Base-by-base conservation (phyloP, 352 stramenopile species). In the Globisporangium carolinianum region DNA sequence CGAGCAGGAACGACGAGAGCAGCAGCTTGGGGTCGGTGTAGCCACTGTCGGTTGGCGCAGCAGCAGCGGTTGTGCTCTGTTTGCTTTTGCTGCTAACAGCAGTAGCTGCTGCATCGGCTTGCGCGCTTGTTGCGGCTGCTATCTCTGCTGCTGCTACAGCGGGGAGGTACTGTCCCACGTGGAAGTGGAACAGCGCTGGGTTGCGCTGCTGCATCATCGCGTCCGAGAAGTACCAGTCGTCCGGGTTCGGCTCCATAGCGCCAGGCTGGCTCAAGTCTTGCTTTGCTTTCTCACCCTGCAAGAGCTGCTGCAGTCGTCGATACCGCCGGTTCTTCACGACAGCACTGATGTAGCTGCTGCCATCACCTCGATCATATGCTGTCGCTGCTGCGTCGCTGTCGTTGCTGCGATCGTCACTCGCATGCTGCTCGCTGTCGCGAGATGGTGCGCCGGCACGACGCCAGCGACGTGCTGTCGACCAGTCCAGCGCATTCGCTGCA, bases 181-280 rank as follows among this genome's bases (percentile, higher is more conserved):
- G 79, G 54, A 94, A 83, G 62, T 94, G 80, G 54, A 87, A 94
- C n/a, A 94, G 61, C 53, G 80, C 82, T 1, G 84, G 84, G 58
- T 68, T 87, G 37, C 84, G 80, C 58, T 86, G 73, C 66, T 94
- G 79, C 79, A 94, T 94, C 63, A 75, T 79, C 24, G 72, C 71
- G 60, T 92, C 82, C 8, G 82, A 92, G 58, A 94, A 94, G 63
- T 87, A 94, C 45, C 58, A 65, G 58, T 84, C 72, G 17, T 65
- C 61, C 6, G 64, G 61, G 36, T 62, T 58, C n/a, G 18, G 18
- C 43, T 55, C 50, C 41, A 52, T 51, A 14, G 55, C 51, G 0
- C 51, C 53, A 1, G 58, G 51, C 39, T 55, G 58, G 7, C 51
- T 59, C 15, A 47, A 24, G 24, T 64, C 58, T 14, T 59, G 58